A percentile compares a stretch with the other conserved stretches of the same genome.
Conservation (phyloP, 1,284 basidiomycete genomes). For the Fomitiporia mediterranea region DNA sequence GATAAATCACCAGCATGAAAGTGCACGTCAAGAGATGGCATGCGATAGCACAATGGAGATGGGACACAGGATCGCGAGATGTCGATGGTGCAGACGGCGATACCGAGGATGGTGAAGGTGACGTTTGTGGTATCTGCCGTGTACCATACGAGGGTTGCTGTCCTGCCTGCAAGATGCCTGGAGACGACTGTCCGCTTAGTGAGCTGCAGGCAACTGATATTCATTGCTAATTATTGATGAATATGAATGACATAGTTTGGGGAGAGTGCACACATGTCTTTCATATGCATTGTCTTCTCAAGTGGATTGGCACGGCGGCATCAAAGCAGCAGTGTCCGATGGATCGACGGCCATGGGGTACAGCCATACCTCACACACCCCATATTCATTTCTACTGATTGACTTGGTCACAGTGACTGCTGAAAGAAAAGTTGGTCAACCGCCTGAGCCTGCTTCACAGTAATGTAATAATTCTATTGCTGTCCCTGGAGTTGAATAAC, state of each 20-base stretch:
- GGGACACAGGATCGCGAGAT: constrained; percentile 59
- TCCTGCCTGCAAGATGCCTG: constrained; percentile 89
- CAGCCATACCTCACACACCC: constrained; percentile 30
- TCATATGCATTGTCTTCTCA: constrained; percentile 92
- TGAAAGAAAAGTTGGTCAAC: constrained; percentile 21
- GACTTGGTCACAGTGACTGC: constrained; percentile 17
- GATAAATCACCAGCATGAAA: no score
- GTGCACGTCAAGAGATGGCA: constrained; percentile 78
- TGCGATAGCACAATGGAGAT: constrained; percentile 83
- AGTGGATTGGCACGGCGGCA: constrained; percentile 85
- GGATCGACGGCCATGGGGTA: constrained; percentile 90
- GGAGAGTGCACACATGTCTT: constrained; percentile 94
- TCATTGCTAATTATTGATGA: constrained; percentile 1
- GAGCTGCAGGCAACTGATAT: neutral
- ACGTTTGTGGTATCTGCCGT: constrained; percentile 93
- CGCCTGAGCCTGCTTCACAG: no score
- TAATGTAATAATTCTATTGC: no score
- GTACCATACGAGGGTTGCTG: constrained; percentile 90
- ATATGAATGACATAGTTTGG: constrained; percentile 62
- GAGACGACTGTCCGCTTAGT: constrained; percentile 97
- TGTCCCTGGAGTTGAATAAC: no score
- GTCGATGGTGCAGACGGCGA: constrained; percentile 43
- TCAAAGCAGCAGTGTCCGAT: constrained; percentile 93
- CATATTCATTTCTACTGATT: neutral
- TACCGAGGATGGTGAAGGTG: constrained; percentile 54